Base-by-base conservation (phyloP, 1,139 yeast genomes). In the Komagataea norvegica region DNA sequence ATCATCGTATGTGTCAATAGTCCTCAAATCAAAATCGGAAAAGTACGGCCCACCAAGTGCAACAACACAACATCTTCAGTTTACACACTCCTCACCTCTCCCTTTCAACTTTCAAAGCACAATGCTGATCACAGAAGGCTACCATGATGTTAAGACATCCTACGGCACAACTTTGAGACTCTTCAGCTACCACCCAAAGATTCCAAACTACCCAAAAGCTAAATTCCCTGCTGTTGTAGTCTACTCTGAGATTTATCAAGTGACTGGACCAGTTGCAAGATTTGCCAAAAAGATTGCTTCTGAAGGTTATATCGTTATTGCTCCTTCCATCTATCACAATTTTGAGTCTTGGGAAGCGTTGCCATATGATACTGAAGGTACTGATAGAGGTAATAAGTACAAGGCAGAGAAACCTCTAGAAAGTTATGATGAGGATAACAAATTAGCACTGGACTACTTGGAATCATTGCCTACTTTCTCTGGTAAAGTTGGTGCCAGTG, bases 221-320 rank as follows among this genome's bases (percentile, higher is more conserved):
- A 79, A 76, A 55, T 84, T 82, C 54, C 93, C 93, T 1, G 94
- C 83, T 26, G 93, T 84, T 3, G 62, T 84, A 26, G 87, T 82
- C 8, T 83, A 78, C 61, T 77, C 86, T 45, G 94, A 84, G 57
- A 84, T 84, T 47, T 84, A 84, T 58, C 94, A 84, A 59, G 89
- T 79, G 19, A 78, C 81, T 10, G 67, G 67, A 0, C 93, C 94
- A 3, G 94, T 84, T 13, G 65, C 83, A 6, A 65, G 94, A 43
- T 79, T 83, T 55, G 91, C 87, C 29, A 79, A 79, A 50, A 81
- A 74, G 51, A 83, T 84, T 51, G 91, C 91, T 3, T 79, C 87
- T 15, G 82, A 80, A 51, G 94, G 94, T 0, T 84, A 72, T 56
- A 77, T 84, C 37, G 89, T 77, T 22, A 85, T 79, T 3, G 79